phyloP scores from a whole-genome alignment of 495 filamentous ascomycete genomes.

The Penicillium coprophilum region DNA sequence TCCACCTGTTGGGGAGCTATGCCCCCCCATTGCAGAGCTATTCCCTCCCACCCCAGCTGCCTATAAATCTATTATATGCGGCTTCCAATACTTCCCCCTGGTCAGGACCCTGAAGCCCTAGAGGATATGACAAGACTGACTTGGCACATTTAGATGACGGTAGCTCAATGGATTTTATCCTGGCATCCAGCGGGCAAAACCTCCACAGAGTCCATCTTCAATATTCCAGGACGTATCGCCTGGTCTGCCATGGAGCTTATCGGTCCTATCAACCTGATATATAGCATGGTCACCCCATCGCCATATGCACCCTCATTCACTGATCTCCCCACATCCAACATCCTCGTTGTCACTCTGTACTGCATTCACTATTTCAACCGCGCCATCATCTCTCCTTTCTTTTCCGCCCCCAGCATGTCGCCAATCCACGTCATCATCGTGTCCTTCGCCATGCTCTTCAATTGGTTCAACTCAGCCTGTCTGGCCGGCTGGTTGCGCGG shows the following conservation, averaged over 20 bases:
- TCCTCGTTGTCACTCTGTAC: conserved; percentile 36
- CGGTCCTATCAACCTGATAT: conserved; percentile 73
- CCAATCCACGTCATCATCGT: conserved; percentile 72
- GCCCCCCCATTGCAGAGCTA: conserved; percentile 34
- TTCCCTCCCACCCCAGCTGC: conserved; percentile 50
- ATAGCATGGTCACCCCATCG: conserved; percentile 68
- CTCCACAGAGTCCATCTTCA: conserved; percentile 67
- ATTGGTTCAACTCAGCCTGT: conserved; percentile 72
- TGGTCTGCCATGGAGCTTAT: conserved; percentile 87
- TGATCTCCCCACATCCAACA: conserved; percentile 33
- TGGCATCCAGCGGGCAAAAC: conserved; percentile 83
- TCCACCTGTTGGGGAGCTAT: conserved; percentile 24
- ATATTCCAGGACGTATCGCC: conserved; percentile 81
- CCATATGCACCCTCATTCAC: conserved; percentile 15
- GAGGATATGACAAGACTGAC: background rate
- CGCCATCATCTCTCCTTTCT: conserved; percentile 72
- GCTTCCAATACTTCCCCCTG: conserved; percentile 52
- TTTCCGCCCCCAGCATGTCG: conserved; percentile 86
- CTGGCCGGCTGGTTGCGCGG: conserved; percentile 76
- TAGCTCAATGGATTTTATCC: conserved; percentile 61
- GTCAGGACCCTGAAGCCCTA: conserved; percentile 26
- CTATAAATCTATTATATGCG: conserved; percentile 50
- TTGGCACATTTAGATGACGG: conserved; percentile 43
- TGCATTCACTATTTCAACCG: conserved; percentile 86
- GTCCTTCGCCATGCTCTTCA: conserved; percentile 62